Evolutionary conservation across 208 protist genomes (phyloP).

Genomic region (Acanthamoeba royreba): DNA sequence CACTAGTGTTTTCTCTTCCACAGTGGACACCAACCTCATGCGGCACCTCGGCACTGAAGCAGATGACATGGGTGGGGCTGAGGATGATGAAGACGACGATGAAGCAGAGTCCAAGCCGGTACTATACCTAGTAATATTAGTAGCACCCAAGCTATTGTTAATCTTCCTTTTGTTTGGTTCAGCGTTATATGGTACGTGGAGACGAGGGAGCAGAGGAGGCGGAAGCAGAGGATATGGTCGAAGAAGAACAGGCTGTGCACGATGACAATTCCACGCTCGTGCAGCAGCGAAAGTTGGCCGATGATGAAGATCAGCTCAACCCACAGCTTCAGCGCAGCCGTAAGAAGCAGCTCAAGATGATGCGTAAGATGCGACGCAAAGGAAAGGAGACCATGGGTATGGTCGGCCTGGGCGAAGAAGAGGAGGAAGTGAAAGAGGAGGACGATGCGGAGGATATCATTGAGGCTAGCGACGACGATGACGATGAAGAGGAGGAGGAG

Average conservation of each 20-base stretch:
- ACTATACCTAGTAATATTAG: not conserved
- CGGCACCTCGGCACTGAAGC: not conserved
- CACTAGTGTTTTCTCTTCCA: not conserved
- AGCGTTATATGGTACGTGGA: not conserved
- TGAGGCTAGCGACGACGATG: not conserved
- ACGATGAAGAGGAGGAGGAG: not conserved
- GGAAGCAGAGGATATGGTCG: not conserved
- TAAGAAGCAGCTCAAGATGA: not conserved
- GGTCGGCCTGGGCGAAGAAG: not conserved
- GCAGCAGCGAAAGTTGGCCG: not conserved
- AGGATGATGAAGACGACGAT: not conserved
- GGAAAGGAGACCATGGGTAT: not conserved
- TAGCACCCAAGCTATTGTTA: not conserved
- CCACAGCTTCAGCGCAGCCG: not conserved
- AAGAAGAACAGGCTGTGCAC: not conserved
- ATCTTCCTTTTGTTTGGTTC: not conserved
- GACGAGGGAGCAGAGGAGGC: not conserved
- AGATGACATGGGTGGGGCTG: not conserved
- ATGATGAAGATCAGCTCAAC: not conserved
- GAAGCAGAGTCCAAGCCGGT: not conserved
- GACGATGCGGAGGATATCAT: too few species aligned
- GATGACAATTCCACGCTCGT: not conserved
- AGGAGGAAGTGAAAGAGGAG: not conserved
- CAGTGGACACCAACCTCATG: not conserved
- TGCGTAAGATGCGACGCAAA: not conserved